phyloP scores from a whole-genome alignment of 2,329 filamentous ascomycete species.

The Aureobasidium sp. region DNA sequence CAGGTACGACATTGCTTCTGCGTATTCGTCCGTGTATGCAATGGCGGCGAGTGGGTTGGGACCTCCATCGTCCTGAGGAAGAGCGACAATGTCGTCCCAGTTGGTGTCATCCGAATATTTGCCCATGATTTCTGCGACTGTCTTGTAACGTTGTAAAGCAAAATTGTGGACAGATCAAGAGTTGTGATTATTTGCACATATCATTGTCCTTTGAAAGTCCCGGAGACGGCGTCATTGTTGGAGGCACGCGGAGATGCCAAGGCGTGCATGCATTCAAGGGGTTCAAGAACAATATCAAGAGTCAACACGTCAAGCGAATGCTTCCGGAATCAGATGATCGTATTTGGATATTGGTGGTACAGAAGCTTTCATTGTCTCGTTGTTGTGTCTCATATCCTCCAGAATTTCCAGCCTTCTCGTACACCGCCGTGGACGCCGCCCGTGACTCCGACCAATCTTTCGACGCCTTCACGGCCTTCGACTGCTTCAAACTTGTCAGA shows the following conservation, averaged over 20 bases:
- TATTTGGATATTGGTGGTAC: neutral
- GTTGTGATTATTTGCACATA: neutral
- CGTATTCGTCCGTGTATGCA: constrained; percentile 82
- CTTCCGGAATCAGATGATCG: neutral
- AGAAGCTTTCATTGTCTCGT: neutral
- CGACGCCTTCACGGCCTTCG: constrained; percentile 76
- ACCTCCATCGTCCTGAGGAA: constrained; percentile 75
- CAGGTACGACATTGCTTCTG: constrained; percentile 87
- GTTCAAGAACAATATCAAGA: constrained; percentile 13
- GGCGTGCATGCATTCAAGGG: neutral
- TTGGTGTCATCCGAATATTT: constrained; percentile 60
- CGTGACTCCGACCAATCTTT: constrained; percentile 74
- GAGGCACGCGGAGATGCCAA: constrained; percentile 1
- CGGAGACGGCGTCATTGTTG: constrained; percentile 11
- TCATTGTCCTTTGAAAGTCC: neutral
- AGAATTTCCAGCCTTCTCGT: constrained; percentile 32
- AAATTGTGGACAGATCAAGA: neutral
- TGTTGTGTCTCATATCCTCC: constrained; percentile 26
- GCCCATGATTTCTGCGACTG: constrained; percentile 25
- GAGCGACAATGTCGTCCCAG: constrained; percentile 79
- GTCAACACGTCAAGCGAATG: no score
- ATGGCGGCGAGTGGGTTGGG: constrained; percentile 77
- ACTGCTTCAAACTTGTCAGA: constrained; percentile 81
- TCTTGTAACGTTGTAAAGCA: neutral
- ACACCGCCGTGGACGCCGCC: constrained; percentile 21